phyloP scores from a whole-genome alignment of 2,329 filamentous ascomycete genomes.

The Sporothrix dimorphospora region DNA sequence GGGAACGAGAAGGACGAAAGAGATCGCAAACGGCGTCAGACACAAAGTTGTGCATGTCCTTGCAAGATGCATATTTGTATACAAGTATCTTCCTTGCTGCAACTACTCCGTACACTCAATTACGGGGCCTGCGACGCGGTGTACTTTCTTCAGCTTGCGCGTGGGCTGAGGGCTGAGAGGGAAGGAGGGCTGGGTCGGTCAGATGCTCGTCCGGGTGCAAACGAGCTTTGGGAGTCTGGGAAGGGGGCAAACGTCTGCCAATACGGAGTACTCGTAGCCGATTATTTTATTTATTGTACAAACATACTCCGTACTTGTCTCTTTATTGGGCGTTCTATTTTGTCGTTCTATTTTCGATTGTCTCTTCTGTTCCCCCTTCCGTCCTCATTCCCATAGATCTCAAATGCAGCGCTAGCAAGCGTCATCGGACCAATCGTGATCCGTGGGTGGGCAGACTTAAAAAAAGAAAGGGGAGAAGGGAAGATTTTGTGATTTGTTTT shows the following conservation, averaged over 20 bases:
- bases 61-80: not conserved
- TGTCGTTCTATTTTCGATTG: too few species aligned
- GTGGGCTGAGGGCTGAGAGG: not conserved
- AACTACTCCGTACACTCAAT: too few species aligned
- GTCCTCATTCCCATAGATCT: constrained; percentile 2
- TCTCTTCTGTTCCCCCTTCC: not conserved
- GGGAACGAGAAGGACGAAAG: not conserved
- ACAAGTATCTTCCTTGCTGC: too few species aligned
- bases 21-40: not conserved
- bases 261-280: not conserved
- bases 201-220: not conserved
- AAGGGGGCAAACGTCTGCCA: not conserved
- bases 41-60: not conserved
- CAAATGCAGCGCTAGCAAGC: constrained; percentile 20
- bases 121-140: not conserved
- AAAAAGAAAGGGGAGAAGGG: not conserved
- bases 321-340: not conserved
- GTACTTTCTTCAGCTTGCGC: not conserved
- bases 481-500: not conserved
- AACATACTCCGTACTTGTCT: too few species aligned
- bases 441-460: not conserved
- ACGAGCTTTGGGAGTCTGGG: not conserved
- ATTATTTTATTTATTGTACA: not conserved
- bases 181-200: not conserved
- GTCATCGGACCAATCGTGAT: constrained; percentile 24